Percentiles rank a stretch among this genome's conserved stretches.
phyloP scores from a whole-genome alignment of 345 rosid species.

The Populus alba region DNA sequence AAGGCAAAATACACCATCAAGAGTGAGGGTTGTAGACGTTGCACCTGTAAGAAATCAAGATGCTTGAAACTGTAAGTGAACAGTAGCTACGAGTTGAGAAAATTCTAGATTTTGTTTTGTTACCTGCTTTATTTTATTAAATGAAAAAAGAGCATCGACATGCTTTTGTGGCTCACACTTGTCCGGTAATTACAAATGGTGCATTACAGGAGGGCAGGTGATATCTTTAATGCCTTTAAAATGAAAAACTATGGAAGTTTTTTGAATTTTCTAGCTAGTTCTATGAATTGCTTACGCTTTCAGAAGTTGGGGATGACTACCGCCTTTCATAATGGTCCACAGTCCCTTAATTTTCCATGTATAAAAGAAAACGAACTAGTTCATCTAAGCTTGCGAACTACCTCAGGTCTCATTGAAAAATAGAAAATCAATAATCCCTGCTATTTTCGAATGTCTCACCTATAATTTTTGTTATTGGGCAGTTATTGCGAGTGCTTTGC shows the following conservation, averaged over 20 bases:
- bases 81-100: neutral
- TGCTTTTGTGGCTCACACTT: neutral
- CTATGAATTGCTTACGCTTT: neutral
- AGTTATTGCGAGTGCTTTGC: constrained; percentile 52
- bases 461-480: constrained; percentile 16
- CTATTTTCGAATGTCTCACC: neutral
- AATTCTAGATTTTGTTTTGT: neutral
- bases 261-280: neutral
- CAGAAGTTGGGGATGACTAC: neutral
- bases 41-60: constrained; percentile 43
- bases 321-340: neutral
- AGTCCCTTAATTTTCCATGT: neutral
- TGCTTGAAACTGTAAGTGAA: constrained; percentile 55
- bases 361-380: neutral
- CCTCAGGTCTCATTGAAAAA: neutral
- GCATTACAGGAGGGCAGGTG: neutral
- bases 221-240: neutral
- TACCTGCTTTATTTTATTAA: neutral
- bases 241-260: neutral
- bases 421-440: neutral
- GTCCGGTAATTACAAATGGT: neutral
- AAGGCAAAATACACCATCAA: constrained; percentile 14
- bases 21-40: constrained; percentile 29
- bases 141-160: neutral
- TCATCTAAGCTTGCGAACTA: neutral